Percentiles rank a stretch among this genome's conserved stretches.
Evolutionary conservation across 2,329 filamentous ascomycete genomes (phyloP).

Genomic region (Fusarium hainanense): DNA sequence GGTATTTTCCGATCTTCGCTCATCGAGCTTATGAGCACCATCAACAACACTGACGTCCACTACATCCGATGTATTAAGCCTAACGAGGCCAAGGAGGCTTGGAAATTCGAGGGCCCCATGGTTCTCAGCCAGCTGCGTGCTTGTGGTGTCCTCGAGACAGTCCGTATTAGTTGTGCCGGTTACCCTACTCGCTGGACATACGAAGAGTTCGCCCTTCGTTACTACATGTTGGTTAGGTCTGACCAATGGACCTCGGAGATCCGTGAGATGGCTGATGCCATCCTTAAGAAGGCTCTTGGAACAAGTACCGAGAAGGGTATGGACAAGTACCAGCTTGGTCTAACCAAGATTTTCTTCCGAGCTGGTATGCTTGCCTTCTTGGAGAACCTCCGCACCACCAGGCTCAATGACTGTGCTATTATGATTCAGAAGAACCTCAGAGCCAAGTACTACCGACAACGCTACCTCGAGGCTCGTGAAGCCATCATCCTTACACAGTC

Average conservation of each 20-base stretch:
- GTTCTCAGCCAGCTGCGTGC: constrained; percentile 95
- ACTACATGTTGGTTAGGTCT: constrained; percentile 97
- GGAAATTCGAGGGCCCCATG: constrained; percentile 99
- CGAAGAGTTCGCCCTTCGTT: constrained; percentile 95
- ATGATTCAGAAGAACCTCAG: constrained; percentile 99
- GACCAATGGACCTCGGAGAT: constrained; percentile 93
- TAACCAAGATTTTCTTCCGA: constrained; percentile 99
- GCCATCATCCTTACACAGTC: constrained; percentile 86
- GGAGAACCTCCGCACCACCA: constrained; percentile 90
- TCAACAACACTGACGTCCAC: constrained; percentile 97
- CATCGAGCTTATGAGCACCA: constrained; percentile 97
- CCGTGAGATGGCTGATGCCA: constrained; percentile 91
- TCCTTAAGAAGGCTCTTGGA: constrained; percentile 87
- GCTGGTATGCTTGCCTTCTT: constrained; percentile 98
- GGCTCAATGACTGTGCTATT: constrained; percentile 92
- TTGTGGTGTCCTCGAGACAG: constrained; percentile 98
- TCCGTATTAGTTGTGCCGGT: constrained; percentile 95
- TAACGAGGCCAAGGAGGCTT: constrained; percentile 94
- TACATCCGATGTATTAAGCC: constrained; percentile 99
- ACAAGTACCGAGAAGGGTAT: constrained; percentile 77
- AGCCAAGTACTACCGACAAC: constrained; percentile 93
- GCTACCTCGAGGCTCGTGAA: constrained; percentile 86
- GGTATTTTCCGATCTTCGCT: constrained; percentile 99
- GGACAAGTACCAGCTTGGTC: constrained; percentile 96
- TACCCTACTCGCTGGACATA: constrained; percentile 99